phyloP scores from a whole-genome alignment of 129 eudicot genomes.

The Rutidosis leptorrhynchoides region DNA sequence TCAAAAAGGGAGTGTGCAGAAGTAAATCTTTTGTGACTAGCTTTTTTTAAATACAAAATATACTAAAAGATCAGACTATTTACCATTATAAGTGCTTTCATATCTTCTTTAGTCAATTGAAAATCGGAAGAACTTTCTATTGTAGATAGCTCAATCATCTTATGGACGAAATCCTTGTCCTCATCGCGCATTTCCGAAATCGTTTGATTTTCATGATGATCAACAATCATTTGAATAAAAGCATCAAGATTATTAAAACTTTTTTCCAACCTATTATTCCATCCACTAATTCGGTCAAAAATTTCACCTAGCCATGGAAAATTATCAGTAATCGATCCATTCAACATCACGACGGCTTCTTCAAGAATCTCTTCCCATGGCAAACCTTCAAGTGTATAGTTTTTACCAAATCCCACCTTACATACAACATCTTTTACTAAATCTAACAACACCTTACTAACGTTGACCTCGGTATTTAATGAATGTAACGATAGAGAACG shows the following conservation, averaged over 20 bases:
- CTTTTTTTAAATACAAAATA: background rate
- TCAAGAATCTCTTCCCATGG: conserved; percentile 23
- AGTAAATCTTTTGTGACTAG: too few species aligned
- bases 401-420: conserved; percentile 23
- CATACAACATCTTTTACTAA: conserved; percentile 9
- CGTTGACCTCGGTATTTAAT: conserved; percentile 21
- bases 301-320: conserved; percentile 18
- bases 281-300: conserved; percentile 20
- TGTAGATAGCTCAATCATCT: conserved; percentile 19
- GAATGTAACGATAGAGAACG: background rate
- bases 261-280: conserved; percentile 19
- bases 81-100: conserved; percentile 30
- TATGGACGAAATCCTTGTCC: conserved; percentile 27
- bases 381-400: conserved; percentile 9
- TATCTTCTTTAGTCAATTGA: conserved; percentile 19
- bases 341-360: background rate
- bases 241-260: conserved; percentile 25
- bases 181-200: background rate
- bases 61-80: background rate
- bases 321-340: conserved; percentile 19
- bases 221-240: conserved; percentile 18
- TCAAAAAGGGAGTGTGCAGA: too few species aligned
- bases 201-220: conserved; percentile 7
- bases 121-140: background rate
- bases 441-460: conserved; percentile 23